Conservation (phyloP, 805 yeast genomes). For the Teunomyces aglyptinius region DNA sequence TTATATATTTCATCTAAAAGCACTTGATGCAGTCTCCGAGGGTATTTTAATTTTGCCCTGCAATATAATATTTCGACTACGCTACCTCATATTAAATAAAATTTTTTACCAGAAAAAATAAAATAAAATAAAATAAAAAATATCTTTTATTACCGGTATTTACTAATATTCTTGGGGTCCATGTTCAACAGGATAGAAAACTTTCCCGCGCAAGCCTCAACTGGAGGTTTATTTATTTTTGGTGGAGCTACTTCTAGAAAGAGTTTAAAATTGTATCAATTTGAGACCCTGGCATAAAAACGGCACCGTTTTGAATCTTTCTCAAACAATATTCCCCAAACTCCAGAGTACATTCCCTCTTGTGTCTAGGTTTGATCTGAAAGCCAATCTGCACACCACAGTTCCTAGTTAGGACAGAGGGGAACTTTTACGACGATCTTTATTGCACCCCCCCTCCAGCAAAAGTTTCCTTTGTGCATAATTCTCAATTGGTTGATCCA, state of each 20-base stretch:
- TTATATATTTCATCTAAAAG: constrained; percentile 2
- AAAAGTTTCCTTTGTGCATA: not conserved
- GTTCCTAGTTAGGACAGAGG: not conserved
- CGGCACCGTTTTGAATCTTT: too few species aligned
- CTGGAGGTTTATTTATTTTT: not conserved
- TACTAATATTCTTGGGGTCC: not conserved
- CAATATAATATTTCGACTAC: not conserved
- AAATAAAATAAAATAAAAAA: not conserved
- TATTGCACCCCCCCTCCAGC: not conserved
- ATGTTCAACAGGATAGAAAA: not conserved
- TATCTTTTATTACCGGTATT: not conserved
- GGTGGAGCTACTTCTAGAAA: not conserved
- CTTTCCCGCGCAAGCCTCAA: not conserved
- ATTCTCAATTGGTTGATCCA: not conserved
- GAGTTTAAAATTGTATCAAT: not conserved
- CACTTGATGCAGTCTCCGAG: not conserved
- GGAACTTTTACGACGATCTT: not conserved
- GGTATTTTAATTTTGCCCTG: not conserved
- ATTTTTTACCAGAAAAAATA: not conserved
- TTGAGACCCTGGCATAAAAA: too few species aligned
- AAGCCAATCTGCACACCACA: not conserved
- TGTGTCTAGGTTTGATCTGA: not conserved
- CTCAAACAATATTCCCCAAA: too few species aligned
- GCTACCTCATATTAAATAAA: not conserved
- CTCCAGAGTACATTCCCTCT: too few species aligned